Base-by-base conservation (phyloP, 108 stramenopile species). In the Aurantiochytrium sp. region DNA sequence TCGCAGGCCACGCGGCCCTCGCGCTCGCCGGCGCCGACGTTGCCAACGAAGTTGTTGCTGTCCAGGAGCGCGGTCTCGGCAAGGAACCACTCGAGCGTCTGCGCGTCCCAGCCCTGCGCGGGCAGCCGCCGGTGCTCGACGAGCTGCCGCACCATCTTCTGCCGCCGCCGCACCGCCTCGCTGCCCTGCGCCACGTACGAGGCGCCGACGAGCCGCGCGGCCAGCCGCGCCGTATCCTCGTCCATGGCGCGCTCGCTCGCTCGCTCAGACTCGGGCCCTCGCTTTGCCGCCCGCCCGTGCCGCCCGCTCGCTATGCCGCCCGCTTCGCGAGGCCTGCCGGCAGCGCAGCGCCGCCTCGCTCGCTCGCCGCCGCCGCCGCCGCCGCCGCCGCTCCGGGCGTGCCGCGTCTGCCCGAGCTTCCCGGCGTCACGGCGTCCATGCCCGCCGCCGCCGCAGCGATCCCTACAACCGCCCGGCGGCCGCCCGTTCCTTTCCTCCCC, bases 21-120 rank as follows among this genome's bases (percentile, higher is more conserved):
- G n/a, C 99, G 94, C 89, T 99, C 99, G 15, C 99, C 99, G 36
- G 96, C 97, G n/a, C 99, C 99, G 17, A 92, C 91, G 52, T 91
- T 93, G n/a, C 87, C 90, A 31, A 50, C 31, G 45, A 93, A 93
- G 59, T 93, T 94, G 89, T 94, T 94, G 85, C 91, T 91, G 69
- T 94, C 93, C 93, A 94, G 91, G 4, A 87, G 45, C 30, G 93
- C 90, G 21, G 92, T 45, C 31, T 93, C 73, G 32, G 37, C 37
- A 55, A 94, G 69, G 22, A 93, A 50, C 31, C 50, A 52, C 39
- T 93, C 93, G 30, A 94, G 89, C 34, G 85, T 55, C 1, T 53
- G 65, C 17, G 92, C 93, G 52, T 90, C 90, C 93, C 92, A 93
- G 59, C 93, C 93, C 27, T 85, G 37, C 34, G 37, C 37, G 21